These are phyloP conservation scores for Lathyrus oleraceus DNA, from an alignment of 306 rosid species.

Conservation along the genomic window DNA sequence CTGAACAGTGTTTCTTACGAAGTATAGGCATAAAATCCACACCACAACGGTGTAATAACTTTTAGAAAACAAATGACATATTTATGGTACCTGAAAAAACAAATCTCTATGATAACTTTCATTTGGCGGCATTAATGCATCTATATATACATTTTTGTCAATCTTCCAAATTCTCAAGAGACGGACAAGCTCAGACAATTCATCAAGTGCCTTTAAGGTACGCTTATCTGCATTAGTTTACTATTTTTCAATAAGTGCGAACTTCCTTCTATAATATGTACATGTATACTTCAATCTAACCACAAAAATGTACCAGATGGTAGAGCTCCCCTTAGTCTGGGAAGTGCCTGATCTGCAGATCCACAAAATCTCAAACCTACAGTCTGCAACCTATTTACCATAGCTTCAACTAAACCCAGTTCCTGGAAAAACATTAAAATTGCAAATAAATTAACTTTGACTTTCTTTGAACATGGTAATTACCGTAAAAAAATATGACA, in stretches of 20 bases:
- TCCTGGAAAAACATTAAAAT: slow-evolving; percentile 54
- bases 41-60: slow-evolving; percentile 12
- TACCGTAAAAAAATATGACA: slow-evolving; percentile 17
- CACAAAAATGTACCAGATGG: slow-evolving; percentile 59
- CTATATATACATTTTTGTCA: slow-evolving; percentile 67
- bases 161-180: slow-evolving; percentile 85
- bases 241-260: slow-evolving; percentile 28
- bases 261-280: slow-evolving; percentile 18
- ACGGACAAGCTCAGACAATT: slow-evolving; percentile 73
- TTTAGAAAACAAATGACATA: neutral
- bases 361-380: slow-evolving; percentile 91
- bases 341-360: slow-evolving; percentile 82
- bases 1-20: slow-evolving; percentile 5
- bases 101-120: slow-evolving; percentile 83
- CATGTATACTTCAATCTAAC: slow-evolving; percentile 22
- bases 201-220: slow-evolving; percentile 85
- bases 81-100: slow-evolving; percentile 80
- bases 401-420: slow-evolving; percentile 74
- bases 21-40: slow-evolving; percentile 6
- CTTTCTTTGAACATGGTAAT: slow-evolving; percentile 15
- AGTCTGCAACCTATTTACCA: slow-evolving; percentile 91
- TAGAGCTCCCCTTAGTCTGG: slow-evolving; percentile 91
- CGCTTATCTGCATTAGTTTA: slow-evolving; percentile 68
- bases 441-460: slow-evolving; percentile 20
- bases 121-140: slow-evolving; percentile 84